Conservation (phyloP, 2,329 filamentous ascomycete species). For the Diaporthe ilicicola region DNA sequence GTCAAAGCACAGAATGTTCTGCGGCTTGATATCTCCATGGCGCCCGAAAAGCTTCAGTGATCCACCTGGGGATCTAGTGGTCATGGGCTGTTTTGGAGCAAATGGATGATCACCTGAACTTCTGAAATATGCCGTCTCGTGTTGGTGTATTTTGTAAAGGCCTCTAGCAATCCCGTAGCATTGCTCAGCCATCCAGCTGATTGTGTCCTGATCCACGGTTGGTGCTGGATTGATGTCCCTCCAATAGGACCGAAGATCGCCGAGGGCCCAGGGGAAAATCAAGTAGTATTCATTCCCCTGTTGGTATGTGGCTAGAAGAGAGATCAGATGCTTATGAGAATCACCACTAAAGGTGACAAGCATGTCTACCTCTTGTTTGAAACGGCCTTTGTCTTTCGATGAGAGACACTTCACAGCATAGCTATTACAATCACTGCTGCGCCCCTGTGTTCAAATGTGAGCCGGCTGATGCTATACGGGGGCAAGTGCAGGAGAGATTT, state of each 20-base stretch:
- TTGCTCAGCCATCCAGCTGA: constrained; percentile 4
- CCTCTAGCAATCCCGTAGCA: neutral
- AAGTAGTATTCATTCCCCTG: constrained; percentile 22
- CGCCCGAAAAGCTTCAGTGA: neutral
- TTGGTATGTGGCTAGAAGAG: constrained; percentile 36
- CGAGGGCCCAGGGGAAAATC: constrained; percentile 35
- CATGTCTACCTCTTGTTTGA: constrained; percentile 34
- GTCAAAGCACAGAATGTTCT: neutral
- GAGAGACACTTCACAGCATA: constrained; percentile 31
- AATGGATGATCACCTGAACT: too few species aligned
- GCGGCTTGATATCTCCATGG: constrained; percentile 14
- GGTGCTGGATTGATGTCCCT: neutral
- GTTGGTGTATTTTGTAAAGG: neutral
- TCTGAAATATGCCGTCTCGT: neutral
- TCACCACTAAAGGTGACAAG: constrained; percentile 34
- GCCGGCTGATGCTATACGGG: neutral
- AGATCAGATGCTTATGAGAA: constrained; percentile 33
- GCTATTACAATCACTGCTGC: too few species aligned
- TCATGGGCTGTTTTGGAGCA: too few species aligned
- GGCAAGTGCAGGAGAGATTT: neutral
- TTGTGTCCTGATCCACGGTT: neutral
- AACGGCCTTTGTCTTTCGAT: constrained; percentile 12
- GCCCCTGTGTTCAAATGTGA: too few species aligned
- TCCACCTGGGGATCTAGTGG: too few species aligned
- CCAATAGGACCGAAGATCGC: constrained; percentile 31